A percentile compares a stretch with the other conserved stretches of the same genome.
These are phyloP conservation scores for Pleoardoris graminearum DNA, from an alignment of 2,329 filamentous ascomycete genomes.

Conservation along the genomic window DNA sequence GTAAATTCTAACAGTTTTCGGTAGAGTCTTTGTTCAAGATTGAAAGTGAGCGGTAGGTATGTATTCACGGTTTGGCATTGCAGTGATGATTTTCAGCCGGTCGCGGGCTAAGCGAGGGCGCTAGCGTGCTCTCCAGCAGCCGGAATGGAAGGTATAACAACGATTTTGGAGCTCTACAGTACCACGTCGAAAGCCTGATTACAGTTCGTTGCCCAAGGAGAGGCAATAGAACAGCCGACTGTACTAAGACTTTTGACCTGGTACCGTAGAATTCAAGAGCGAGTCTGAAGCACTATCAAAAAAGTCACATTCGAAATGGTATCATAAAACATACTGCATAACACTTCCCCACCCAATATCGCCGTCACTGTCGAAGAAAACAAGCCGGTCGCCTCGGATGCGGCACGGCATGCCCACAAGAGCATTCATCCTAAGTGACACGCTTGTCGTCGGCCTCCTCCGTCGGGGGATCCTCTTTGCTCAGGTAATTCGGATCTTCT, in stretches of 20 bases:
- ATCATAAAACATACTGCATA: slow-evolving; percentile 6
- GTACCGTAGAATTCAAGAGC: neutral
- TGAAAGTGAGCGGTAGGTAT: neutral
- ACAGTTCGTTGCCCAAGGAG: no score
- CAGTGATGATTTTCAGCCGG: slow-evolving; percentile 4
- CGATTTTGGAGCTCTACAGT: no score
- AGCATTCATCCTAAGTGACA: slow-evolving; percentile 15
- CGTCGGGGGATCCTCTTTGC: slow-evolving; percentile 61
- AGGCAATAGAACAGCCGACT: no score
- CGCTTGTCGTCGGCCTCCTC: slow-evolving; percentile 41
- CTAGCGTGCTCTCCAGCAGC: neutral
- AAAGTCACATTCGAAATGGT: slow-evolving; percentile 3
- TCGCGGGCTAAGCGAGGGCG: slow-evolving; percentile 3
- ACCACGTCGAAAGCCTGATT: no score
- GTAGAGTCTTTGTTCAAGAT: no score
- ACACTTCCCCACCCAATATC: neutral
- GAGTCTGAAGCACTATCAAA: neutral
- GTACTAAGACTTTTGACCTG: no score
- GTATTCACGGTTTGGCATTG: no score
- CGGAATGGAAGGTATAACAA: no score
- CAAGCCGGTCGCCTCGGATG: neutral
- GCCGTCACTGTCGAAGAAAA: slow-evolving; percentile 1
- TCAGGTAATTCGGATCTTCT: slow-evolving; percentile 87
- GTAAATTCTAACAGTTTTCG: no score
- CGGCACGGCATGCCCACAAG: neutral